phyloP scores from a whole-genome alignment of 2,329 filamentous ascomycete genomes.

The Phoma sp. region DNA sequence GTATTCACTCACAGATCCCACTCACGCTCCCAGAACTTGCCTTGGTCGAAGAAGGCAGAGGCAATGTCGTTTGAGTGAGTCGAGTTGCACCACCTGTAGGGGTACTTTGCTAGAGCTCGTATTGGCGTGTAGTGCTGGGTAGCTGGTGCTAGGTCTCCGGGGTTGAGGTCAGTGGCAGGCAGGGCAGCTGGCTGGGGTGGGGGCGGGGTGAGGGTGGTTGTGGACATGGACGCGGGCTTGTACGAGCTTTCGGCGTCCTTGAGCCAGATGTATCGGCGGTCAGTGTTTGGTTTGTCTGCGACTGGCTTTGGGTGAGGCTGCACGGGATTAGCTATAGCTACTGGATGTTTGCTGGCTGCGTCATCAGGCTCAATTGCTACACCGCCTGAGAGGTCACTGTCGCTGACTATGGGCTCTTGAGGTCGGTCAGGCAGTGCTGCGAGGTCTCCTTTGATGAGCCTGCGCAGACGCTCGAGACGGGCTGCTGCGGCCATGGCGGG shows the following conservation, averaged over 20 bases:
- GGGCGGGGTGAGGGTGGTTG: constrained; percentile 1
- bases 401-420: constrained; percentile 10
- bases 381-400: constrained; percentile 31
- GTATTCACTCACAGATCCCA: constrained; percentile 77
- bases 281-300: constrained; percentile 15
- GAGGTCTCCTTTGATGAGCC: constrained; percentile 30
- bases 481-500: constrained; percentile 30
- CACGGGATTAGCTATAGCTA: not conserved
- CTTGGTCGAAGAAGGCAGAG: constrained; percentile 64
- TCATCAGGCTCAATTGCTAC: constrained; percentile 23
- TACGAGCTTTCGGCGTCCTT: constrained; percentile 32
- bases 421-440: constrained; percentile 34
- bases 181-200: constrained; percentile 5
- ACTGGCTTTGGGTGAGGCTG: not conserved
- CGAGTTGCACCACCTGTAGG: constrained; percentile 65
- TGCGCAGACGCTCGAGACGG: constrained; percentile 35
- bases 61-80: constrained; percentile 56
- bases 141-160: constrained; percentile 43
- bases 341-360: constrained; percentile 19
- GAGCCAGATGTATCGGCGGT: constrained; percentile 32
- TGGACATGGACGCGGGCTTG: constrained; percentile 24
- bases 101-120: constrained; percentile 63
- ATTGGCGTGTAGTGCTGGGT: constrained; percentile 53
- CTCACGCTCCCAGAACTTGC: constrained; percentile 63
- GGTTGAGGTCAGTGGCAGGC: constrained; percentile 24